Percentiles rank a stretch among this genome's conserved stretches.
Evolutionary conservation across 352 stramenopile species (phyloP).

Genomic region (Pythium myriotylum): DNA sequence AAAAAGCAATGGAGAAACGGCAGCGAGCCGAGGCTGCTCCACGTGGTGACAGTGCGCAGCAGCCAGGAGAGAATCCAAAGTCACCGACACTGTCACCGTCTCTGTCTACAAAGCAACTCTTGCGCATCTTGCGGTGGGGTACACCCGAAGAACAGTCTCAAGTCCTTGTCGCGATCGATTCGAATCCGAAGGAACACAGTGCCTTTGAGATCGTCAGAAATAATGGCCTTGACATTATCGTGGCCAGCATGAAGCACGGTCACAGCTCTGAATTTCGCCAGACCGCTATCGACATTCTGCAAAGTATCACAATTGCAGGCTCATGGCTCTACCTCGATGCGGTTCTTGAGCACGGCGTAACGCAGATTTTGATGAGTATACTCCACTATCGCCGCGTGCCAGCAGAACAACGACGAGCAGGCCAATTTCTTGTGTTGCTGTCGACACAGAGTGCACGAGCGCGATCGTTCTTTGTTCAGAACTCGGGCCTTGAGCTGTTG

Average conservation of each 20-base stretch:
- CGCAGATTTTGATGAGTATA: conserved; percentile 26
- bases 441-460: conserved; percentile 15
- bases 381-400: conserved; percentile 24
- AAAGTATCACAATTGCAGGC: conserved; percentile 21
- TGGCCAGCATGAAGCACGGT: conserved; percentile 28
- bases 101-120: conserved; percentile 19
- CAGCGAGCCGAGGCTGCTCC: conserved; percentile 1
- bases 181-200: conserved; percentile 13
- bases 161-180: conserved; percentile 9
- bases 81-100: conserved; percentile 3
- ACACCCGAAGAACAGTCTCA: conserved; percentile 22
- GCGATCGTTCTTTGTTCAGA: conserved; percentile 27
- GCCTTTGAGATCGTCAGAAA: conserved; percentile 21
- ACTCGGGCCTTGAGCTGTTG: conserved; percentile 24
- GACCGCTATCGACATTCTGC: conserved; percentile 25
- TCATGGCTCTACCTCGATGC: conserved; percentile 24
- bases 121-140: conserved; percentile 24
- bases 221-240: conserved; percentile 27
- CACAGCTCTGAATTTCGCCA: conserved; percentile 27
- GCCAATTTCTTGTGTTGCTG: conserved; percentile 26
- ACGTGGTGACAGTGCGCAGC: not conserved
- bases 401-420: conserved; percentile 24
- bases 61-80: not conserved
- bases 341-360: conserved; percentile 26
- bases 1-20: conserved; percentile 14